Evolutionary conservation across 2,329 filamentous ascomycete species (phyloP).

Genomic region (Penicillium crustosum): DNA sequence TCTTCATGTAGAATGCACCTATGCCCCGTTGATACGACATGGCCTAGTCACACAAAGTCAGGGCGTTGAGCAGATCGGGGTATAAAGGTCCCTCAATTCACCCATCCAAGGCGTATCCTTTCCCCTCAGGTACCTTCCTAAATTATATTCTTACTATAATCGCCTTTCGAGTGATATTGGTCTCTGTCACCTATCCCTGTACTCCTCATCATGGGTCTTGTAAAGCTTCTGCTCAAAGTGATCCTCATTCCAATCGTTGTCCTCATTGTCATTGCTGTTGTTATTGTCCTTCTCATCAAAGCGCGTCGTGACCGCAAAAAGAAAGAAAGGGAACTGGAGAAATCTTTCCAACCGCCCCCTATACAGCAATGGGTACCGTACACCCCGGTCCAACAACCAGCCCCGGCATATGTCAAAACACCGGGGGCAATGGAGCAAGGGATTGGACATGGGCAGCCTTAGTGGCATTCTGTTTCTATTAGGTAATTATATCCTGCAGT

Average conservation of each 20-base stretch:
- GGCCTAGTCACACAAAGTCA: neutral
- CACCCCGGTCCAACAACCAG: conserved; percentile 18
- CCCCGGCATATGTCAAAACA: conserved; percentile 9
- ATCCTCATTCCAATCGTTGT: conserved; percentile 22
- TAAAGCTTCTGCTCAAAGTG: conserved; percentile 23
- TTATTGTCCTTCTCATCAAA: conserved; percentile 11
- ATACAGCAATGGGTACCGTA: conserved; percentile 20
- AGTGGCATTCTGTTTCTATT: too few relatives aligned
- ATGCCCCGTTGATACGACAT: neutral
- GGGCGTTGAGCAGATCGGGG: neutral
- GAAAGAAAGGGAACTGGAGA: conserved; percentile 12
- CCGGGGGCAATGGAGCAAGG: conserved; percentile 18
- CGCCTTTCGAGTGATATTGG: neutral
- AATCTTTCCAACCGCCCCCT: conserved; percentile 18
- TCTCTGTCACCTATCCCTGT: neutral
- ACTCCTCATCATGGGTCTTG: conserved; percentile 16
- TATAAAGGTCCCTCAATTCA: conserved; percentile 2
- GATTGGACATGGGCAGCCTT: neutral
- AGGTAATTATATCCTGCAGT: neutral
- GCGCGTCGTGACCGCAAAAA: conserved; percentile 14
- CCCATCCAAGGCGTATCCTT: neutral
- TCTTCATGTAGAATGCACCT: neutral
- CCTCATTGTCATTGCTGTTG: conserved; percentile 12
- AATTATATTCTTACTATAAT: neutral
- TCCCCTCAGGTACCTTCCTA: neutral